Base-by-base conservation (phyloP, 441 rosid species). In the Omphalea diandra region DNA sequence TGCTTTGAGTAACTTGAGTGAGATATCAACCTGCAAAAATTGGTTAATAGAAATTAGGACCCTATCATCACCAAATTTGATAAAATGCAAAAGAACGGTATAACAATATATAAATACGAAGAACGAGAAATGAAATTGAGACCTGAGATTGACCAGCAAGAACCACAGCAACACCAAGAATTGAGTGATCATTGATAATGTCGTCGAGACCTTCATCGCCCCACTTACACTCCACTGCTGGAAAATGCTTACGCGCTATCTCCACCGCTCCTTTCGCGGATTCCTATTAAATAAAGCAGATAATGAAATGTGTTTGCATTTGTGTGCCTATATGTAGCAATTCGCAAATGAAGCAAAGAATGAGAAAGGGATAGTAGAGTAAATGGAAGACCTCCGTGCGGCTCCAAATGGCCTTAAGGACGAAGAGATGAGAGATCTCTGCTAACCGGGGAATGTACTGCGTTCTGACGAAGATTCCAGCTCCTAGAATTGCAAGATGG, bases 101-200 rank as follows among this genome's bases (percentile, higher is more conserved):
- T n/a, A n/a, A n/a, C n/a, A n/a, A n/a, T n/a, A n/a, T 4, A 18
- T n/a, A 61, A 61, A 71, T 15, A 7, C 56, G 49, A 15, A 32
- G 26, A 14, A 60, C 27, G 38, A n/a, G 55, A 22, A 1, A 22
- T 12, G 46, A 18, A 43, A 38, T 24, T 35, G 38, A 56, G 56
- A 89, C 99, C 97, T 89, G 96, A 73, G 76, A 71, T 80, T 90
- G 97, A 35, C 88, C 97, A 79, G 98, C 97, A 72, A 95, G 84
- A 80, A 92, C 99, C 11, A 95, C 96, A 65, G 94, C 97, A 79
- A 90, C 93, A 59, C 85, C 98, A 65, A 83, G 76, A 59, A 92
- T 79, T 0, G 96, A 90, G 35, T 71, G 80, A 61, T 95, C 98
- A 20, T 65, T 77, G 43, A 88, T 79, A 68, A 95, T 89, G 75